Evolutionary conservation across 441 rosid species (phyloP).

Genomic region (Melastoma candidum): DNA sequence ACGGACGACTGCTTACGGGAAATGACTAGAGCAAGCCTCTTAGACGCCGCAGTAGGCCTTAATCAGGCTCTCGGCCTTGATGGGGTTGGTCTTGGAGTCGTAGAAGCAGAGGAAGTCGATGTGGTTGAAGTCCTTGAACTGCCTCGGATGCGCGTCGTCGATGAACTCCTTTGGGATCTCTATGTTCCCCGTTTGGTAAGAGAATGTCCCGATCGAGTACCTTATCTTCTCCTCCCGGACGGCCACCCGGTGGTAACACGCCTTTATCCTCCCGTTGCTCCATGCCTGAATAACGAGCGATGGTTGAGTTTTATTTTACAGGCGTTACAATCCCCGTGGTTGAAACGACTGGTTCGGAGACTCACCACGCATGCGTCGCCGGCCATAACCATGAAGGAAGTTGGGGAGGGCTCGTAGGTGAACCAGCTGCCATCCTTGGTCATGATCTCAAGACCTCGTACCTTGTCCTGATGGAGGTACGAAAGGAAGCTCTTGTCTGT

Average conservation of each 20-base stretch:
- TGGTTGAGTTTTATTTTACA: too few species aligned
- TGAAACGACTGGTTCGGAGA: too few species aligned
- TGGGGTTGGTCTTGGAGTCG: neutral
- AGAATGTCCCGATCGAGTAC: constrained; percentile 13
- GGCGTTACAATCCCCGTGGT: too few species aligned
- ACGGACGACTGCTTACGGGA: too few species aligned
- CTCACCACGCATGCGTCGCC: too few species aligned
- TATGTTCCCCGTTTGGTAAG: constrained; percentile 12
- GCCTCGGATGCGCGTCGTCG: constrained; percentile 8
- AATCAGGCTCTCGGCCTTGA: constrained; percentile 14
- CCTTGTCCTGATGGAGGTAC: too few species aligned
- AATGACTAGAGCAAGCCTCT: too few species aligned
- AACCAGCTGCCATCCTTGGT: too few species aligned
- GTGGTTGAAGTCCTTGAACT: constrained; percentile 11
- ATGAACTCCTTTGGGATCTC: constrained; percentile 15
- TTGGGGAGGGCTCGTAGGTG: too few species aligned
- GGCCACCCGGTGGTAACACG: constrained; percentile 12
- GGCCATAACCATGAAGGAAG: too few species aligned
- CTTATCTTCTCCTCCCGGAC: constrained; percentile 10
- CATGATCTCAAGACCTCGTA: too few species aligned
- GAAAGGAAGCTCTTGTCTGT: too few species aligned
- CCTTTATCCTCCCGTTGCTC: constrained; percentile 19
- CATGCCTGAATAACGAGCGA: constrained; percentile 4
- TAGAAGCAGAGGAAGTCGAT: constrained; percentile 12
- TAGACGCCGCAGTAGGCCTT: constrained; percentile 6